Percentiles rank a stretch among this genome's conserved stretches.
Conservation (phyloP, 805 yeast genomes). For the Priceomyces fermenticarens region DNA sequence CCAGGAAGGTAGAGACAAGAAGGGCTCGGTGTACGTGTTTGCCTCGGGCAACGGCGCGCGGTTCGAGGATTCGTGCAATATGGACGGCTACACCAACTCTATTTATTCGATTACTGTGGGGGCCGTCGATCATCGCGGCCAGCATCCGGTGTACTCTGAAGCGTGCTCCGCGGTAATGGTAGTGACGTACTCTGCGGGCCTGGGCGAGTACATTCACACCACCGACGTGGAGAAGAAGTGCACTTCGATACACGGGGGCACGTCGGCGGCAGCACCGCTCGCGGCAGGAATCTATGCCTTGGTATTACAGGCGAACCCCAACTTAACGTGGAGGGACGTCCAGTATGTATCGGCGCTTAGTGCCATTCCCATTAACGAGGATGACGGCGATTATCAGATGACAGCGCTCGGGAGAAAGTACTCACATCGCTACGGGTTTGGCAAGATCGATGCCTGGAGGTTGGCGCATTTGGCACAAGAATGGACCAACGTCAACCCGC, state of each 20-base stretch:
- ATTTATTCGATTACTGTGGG: conserved; percentile 94
- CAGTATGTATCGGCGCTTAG: conserved; percentile 78
- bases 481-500: conserved; percentile 91
- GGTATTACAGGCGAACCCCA: conserved; percentile 78
- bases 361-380: conserved; percentile 62
- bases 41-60: conserved; percentile 94
- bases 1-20: conserved; percentile 71
- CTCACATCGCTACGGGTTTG: conserved; percentile 89
- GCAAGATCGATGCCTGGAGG: conserved; percentile 78
- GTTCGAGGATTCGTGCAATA: conserved; percentile 86
- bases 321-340: conserved; percentile 91
- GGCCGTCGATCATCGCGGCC: conserved; percentile 83
- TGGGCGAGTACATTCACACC: conserved; percentile 85
- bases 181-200: conserved; percentile 89
- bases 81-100: conserved; percentile 95
- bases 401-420: conserved; percentile 67
- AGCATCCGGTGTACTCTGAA: conserved; percentile 88
- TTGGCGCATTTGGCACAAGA: conserved; percentile 68
- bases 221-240: conserved; percentile 75
- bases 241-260: conserved; percentile 82
- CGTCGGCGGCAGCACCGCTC: conserved; percentile 97
- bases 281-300: conserved; percentile 95
- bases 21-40: conserved; percentile 89
- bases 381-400: conserved; percentile 73
- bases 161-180: conserved; percentile 93